A percentile compares a stretch with the other conserved stretches of the same genome.
Evolutionary conservation across 2,329 filamentous ascomycete species (phyloP).

Genomic region (Colletotrichum zoysiae): DNA sequence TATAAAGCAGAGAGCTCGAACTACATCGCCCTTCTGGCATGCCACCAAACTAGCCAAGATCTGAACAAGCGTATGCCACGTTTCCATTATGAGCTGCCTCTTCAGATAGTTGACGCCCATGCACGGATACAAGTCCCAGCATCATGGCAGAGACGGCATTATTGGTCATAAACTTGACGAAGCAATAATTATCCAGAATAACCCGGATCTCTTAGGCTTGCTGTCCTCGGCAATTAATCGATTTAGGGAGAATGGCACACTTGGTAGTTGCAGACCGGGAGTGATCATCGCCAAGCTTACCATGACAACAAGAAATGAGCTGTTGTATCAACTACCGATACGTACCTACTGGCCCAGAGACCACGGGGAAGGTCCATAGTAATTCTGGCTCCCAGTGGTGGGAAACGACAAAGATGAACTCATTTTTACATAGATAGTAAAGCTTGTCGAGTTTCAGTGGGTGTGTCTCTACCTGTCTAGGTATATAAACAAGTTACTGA

Average conservation of each 20-base stretch:
- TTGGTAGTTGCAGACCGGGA: neutral
- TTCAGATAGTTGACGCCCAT: slow-evolving; percentile 10
- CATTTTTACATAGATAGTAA: neutral
- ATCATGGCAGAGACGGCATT: neutral
- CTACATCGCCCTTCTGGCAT: too few relatives aligned
- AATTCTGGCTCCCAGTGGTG: neutral
- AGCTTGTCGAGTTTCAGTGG: neutral
- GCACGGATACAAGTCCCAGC: slow-evolving; percentile 3
- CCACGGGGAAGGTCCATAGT: slow-evolving; percentile 17
- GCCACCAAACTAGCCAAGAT: too few relatives aligned
- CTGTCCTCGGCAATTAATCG: neutral
- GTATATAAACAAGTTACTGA: neutral
- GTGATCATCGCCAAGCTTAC: slow-evolving; percentile 30
- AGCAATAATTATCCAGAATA: neutral
- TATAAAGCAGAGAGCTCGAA: too few relatives aligned
- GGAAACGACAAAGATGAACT: neutral
- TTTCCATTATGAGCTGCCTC: slow-evolving; percentile 15
- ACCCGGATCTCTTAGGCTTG: slow-evolving; percentile 20
- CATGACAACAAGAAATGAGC: slow-evolving; percentile 28
- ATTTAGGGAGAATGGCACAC: neutral
- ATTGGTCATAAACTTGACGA: neutral
- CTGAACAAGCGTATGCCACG: neutral
- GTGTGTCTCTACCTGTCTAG: neutral
- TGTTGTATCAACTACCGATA: neutral
- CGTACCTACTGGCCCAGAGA: neutral